Evolutionary conservation across 1,284 basidiomycete genomes (phyloP), one percentile per base, ranked within the genome.

Genomic region (Fomes fomentarius): DNA sequence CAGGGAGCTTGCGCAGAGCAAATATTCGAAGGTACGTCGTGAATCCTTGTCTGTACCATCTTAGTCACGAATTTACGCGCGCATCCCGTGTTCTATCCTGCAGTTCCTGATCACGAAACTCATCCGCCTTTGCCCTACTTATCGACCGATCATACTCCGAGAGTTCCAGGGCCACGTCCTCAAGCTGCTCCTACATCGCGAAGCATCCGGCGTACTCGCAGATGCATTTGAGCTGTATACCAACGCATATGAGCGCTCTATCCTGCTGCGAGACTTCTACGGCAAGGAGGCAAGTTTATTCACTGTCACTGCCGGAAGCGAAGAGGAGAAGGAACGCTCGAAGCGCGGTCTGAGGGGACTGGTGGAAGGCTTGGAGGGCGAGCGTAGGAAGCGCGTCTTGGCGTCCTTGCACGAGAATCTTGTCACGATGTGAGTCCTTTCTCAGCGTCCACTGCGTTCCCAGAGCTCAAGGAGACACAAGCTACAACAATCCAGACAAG

Each of bases 401-500:
- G 71, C 73, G 5, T 78, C 85, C 3, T 70, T 94, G 30, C 91
- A 89, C 67, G 89, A 89, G 50, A 90, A 84, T 56, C 73, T 96
- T 30, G 72, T 80, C 38, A 82, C 82, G n/a, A 85, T 95, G 91
- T 94, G 61, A 63, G 89, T 76, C 8, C 10, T 28, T 15, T 28
- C 19, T 19, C 7, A 12, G 24, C 19, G 19, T 17, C 33, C 46
- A 7, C 21, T 24, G 4, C 15, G 10, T 15, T 25, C 33, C 6
- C 30, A 8, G 3, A 28, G 10, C 17, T 45, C n/a, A 42, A 24
- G 1, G 2, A 15, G 9, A 0, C 21, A 21, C 33, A 57, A 94
- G 91, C 50, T 93, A 94, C 71, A 91, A 95, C 69, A 92, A 94
- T 60, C 82, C 93, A 0, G 93, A 95, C 65, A 95, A 96, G 70